phyloP scores from a whole-genome alignment of 164 flowering plant species.

The Vitis vinifera region DNA sequence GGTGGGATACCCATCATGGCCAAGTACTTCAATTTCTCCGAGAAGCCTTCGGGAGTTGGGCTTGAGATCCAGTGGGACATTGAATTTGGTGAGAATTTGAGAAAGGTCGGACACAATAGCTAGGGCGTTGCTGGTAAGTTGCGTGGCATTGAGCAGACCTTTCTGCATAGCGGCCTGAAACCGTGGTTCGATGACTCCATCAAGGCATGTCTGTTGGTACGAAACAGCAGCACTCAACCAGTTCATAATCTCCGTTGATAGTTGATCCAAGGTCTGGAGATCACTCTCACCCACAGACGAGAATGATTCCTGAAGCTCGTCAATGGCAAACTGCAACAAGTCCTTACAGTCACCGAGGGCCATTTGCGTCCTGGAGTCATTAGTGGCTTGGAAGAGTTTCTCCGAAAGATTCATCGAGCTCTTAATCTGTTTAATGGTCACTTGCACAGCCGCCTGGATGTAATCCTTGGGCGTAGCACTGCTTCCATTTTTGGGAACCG shows the following conservation, averaged over 20 bases:
- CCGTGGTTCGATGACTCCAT: constrained; percentile 24
- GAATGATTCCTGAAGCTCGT: constrained; percentile 22
- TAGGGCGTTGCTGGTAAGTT: constrained; percentile 38
- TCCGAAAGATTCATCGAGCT: background rate
- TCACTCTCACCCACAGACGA: constrained; percentile 20
- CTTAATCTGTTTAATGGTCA: background rate
- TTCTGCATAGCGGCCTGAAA: constrained; percentile 4
- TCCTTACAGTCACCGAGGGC: constrained; percentile 35
- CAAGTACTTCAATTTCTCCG: background rate
- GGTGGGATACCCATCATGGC: constrained; percentile 26
- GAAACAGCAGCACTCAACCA: constrained; percentile 54
- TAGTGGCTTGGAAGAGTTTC: background rate
- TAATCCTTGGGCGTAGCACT: constrained; percentile 38
- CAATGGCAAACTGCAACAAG: constrained; percentile 25
- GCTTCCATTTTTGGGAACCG: constrained; percentile 22
- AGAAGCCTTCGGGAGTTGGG: constrained; percentile 11
- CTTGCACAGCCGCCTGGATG: constrained; percentile 14
- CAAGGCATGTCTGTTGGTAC: constrained; percentile 52
- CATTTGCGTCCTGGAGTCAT: constrained; percentile 10
- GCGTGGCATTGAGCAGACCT: constrained; percentile 21
- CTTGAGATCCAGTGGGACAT: constrained; percentile 6
- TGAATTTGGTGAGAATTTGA: constrained; percentile 8
- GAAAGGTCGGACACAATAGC: constrained; percentile 22
- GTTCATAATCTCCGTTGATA: constrained; percentile 28
- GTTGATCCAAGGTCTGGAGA: constrained; percentile 9